Evolutionary conservation across 139 green algal species (phyloP), one percentile per base, ranked within the genome.

Genomic region (Tetradesmus obliquus): DNA sequence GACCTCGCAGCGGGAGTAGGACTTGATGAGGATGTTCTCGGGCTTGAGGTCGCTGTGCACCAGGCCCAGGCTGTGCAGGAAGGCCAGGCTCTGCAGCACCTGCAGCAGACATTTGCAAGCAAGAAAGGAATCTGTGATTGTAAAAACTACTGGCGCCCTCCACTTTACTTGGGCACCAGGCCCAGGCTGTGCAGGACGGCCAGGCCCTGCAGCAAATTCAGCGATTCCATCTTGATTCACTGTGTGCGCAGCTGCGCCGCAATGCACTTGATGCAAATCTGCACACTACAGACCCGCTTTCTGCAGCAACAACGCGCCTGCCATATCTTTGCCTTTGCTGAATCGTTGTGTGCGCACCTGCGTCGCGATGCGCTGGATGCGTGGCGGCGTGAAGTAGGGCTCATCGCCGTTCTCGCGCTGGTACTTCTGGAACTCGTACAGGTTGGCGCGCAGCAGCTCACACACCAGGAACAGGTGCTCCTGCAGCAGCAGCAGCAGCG

Each of bases 391-490:
- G 94, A 99, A 99, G 96, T 99, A 99, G 10, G 88, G 91, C 84
- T 96, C 95, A 24, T 96, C 95, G 24, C 96, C 96, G 9, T 92
- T 95, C 90, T 98, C 97, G 13, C 95, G 90, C 92, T 99, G 98
- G 96, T 99, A 98, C 95, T 98, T 99, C 81, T 99, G 97, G 86
- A 99, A 99, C 95, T 99, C 97, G 94, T 99, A 99, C 93, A 99
- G 95, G 94, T 99, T 99, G 91, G 97, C 96, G 7, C 97, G 95
- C 90, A 99, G 96, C 88, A 99, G 95, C 96, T 99, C 98, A 86
- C 95, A 99, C 62, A 99, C 97, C 54, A 99, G 97, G 93, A 99
- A 97, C 45, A 99, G 95, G 90, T 99, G 98, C 95, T 99, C 98
- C 95, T 98, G 96, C 66, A 91, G 32, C 1, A 8, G 8, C 57